Percentiles rank a stretch among this genome's conserved stretches.
These are phyloP conservation scores for Elaeagnus macrophylla DNA, from an alignment of 306 rosid species.

Conservation along the genomic window DNA sequence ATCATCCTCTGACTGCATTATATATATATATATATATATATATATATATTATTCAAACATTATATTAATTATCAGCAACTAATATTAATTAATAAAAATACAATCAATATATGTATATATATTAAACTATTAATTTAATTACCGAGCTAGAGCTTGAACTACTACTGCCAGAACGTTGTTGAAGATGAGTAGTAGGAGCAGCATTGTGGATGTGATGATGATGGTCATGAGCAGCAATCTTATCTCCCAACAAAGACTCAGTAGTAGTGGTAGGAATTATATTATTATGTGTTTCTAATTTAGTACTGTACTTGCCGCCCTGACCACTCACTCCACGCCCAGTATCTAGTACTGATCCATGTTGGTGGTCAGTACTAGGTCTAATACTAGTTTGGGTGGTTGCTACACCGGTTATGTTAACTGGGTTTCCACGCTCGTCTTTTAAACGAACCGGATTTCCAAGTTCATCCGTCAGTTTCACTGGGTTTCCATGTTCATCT, in stretches of 20 bases:
- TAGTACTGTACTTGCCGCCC: too few relatives aligned
- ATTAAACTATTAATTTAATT: background rate
- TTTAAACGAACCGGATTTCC: slow-evolving; percentile 61
- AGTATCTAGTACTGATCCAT: background rate
- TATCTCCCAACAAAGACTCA: background rate
- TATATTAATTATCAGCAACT: background rate
- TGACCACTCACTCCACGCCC: background rate
- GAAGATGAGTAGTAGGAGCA: slow-evolving; percentile 5
- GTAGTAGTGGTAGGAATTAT: too few relatives aligned
- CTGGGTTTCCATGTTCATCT: slow-evolving; percentile 56
- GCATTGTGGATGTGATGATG: background rate
- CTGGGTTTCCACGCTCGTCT: slow-evolving; percentile 59
- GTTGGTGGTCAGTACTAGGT: too few relatives aligned
- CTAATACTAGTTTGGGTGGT: too few relatives aligned
- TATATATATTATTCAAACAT: background rate
- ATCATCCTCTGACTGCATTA: slow-evolving; percentile 54
- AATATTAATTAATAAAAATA: background rate
- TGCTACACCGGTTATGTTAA: slow-evolving; percentile 56
- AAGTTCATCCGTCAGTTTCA: slow-evolving; percentile 45
- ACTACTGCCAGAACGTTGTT: slow-evolving; percentile 32
- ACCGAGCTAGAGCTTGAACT: slow-evolving; percentile 61
- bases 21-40: background rate
- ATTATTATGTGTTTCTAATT: too few relatives aligned
- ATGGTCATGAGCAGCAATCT: slow-evolving; percentile 2
- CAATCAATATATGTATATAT: too few relatives aligned